Percentiles rank a stretch among this genome's conserved stretches.
phyloP scores from a whole-genome alignment of 176 grass and related monocot species.

The Hyparrhenia diplandra region DNA sequence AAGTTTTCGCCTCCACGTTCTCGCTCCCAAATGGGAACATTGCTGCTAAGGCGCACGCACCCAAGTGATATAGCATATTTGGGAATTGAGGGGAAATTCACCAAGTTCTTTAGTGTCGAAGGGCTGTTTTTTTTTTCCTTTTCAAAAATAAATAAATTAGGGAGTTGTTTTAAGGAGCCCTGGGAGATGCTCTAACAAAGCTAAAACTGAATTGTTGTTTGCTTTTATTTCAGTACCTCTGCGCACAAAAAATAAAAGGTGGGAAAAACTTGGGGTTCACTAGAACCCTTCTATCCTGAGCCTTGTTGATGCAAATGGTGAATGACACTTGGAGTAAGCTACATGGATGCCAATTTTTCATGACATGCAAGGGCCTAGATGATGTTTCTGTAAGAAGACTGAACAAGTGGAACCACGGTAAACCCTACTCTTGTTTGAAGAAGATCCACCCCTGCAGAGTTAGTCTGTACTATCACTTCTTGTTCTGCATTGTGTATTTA shows the following conservation, averaged over 20 bases:
- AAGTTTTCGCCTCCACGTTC: too few species aligned
- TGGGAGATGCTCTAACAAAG: neutral
- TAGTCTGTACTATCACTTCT: neutral
- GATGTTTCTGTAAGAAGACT: neutral
- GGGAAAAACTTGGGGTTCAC: slow-evolving; percentile 93
- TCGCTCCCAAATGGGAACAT: too few species aligned
- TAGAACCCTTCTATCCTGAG: slow-evolving; percentile 57
- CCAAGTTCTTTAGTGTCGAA: too few species aligned
- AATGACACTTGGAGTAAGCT: neutral
- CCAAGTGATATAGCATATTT: too few species aligned
- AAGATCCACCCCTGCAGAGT: neutral
- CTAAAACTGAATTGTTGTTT: slow-evolving; percentile 18
- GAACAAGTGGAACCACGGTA: neutral
- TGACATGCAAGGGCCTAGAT: neutral
- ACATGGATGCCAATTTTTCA: slow-evolving; percentile 1
- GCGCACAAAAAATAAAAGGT: slow-evolving; percentile 70
- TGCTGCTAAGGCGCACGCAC: too few species aligned
- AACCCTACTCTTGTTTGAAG: neutral
- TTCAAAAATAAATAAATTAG: too few species aligned
- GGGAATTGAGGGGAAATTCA: too few species aligned
- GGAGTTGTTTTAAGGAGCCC: neutral
- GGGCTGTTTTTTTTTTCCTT: too few species aligned
- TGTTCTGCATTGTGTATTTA: neutral
- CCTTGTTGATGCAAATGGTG: slow-evolving; percentile 25
- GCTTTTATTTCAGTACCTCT: slow-evolving; percentile 70